Evolutionary conservation across 768 basidiomycete species (phyloP).

Genomic region (Mycena pura): DNA sequence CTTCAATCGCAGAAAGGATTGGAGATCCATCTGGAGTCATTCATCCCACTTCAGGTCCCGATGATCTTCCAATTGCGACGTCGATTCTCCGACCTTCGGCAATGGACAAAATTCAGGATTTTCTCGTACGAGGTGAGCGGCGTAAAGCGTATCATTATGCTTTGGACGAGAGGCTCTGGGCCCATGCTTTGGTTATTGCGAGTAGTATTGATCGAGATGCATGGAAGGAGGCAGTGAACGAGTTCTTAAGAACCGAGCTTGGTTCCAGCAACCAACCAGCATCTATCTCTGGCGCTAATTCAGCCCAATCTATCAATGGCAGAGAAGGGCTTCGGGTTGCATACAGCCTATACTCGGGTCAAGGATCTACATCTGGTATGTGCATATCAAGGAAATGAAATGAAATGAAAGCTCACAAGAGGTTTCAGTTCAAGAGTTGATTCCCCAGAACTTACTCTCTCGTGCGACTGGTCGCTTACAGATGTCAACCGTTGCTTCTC

Average conservation of each 20-base stretch:
- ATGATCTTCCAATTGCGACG: conserved; percentile 62
- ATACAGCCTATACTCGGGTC: conserved; percentile 85
- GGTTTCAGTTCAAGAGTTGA: conserved; percentile 72
- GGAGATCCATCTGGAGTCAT: conserved; percentile 25
- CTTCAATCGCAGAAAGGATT: conserved; percentile 39
- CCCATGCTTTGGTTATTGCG: conserved; percentile 94
- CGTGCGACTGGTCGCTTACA: conserved; percentile 48
- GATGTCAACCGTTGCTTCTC: conserved; percentile 40
- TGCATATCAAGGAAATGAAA: conserved; percentile 17
- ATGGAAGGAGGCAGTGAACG: conserved; percentile 89
- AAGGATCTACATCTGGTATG: conserved; percentile 78
- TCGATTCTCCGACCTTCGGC: conserved; percentile 66
- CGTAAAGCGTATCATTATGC: conserved; percentile 89
- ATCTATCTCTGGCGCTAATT: conserved; percentile 25
- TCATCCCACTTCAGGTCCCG: conserved; percentile 37
- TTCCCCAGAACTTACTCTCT: conserved; percentile 62
- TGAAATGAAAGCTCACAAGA: conserved; percentile 8
- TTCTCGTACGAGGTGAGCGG: conserved; percentile 85
- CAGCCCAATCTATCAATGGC: conserved; percentile 47
- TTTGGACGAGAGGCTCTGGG: conserved; percentile 88
- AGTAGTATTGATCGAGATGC: conserved; percentile 92
- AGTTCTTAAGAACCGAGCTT: conserved; percentile 84
- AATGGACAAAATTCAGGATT: conserved; percentile 78
- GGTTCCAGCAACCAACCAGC: conserved; percentile 41
- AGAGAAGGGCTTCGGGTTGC: conserved; percentile 79